These are phyloP conservation scores for Gossypium davidsonii DNA, from an alignment of 441 rosid species.

Conservation along the genomic window DNA sequence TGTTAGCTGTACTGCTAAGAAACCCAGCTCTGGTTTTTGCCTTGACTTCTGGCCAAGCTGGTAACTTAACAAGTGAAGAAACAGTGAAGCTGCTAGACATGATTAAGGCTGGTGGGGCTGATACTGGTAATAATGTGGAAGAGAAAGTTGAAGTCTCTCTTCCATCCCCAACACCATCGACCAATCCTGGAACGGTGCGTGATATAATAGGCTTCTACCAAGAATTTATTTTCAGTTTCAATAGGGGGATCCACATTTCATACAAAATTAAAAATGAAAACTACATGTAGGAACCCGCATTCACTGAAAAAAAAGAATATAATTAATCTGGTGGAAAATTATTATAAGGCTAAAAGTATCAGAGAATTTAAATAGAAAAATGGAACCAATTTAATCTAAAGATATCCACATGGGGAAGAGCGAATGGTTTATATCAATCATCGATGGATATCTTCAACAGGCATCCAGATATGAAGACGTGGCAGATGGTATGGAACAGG, in stretches of 20 bases:
- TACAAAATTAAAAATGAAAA: background rate
- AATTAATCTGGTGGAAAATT: background rate
- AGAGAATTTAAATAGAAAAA: background rate
- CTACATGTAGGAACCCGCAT: background rate
- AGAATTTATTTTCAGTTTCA: constrained; percentile 18
- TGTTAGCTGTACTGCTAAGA: constrained; percentile 85
- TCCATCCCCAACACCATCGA: constrained; percentile 94
- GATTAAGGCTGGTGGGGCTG: constrained; percentile 71
- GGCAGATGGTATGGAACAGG: background rate
- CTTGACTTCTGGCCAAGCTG: constrained; percentile 72
- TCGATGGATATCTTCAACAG: background rate
- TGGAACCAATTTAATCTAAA: background rate
- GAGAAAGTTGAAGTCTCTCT: constrained; percentile 87
- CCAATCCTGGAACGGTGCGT: constrained; percentile 97
- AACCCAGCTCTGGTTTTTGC: constrained; percentile 91
- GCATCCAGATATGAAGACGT: background rate
- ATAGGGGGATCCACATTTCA: constrained; percentile 2
- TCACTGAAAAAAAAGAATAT: background rate
- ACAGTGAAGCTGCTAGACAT: constrained; percentile 85
- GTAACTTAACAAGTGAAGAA: constrained; percentile 55
- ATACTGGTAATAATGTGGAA: constrained; percentile 39
- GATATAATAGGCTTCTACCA: constrained; percentile 27
- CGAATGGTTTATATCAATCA: background rate
- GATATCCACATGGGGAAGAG: background rate
- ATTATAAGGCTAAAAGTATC: background rate